Base-by-base conservation (phyloP, 2,329 filamentous ascomycete species). In the Sporothrix pseudoabietina region DNA sequence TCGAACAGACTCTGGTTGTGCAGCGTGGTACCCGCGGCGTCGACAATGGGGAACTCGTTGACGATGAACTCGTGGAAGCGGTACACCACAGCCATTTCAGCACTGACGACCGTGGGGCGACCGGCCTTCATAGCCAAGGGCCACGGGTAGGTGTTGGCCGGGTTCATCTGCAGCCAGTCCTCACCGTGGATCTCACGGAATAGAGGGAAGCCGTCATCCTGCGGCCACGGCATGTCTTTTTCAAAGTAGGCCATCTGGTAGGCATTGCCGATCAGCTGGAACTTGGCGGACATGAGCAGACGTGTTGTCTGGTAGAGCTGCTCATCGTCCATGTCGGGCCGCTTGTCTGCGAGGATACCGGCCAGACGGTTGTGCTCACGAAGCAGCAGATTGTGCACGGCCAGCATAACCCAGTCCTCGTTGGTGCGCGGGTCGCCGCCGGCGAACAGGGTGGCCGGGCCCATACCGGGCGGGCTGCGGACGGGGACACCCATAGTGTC, bases 181-280 rank as follows among this genome's bases (percentile, higher is more conserved):
- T 73, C 55, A 49, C 75, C 75, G 2, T 30, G 68, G 30, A 76
- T 76, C n/a, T 72, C 35, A 2, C 75, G 75, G 63, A 72, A 76
- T 6, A 76, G 69, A 3, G 75, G 70, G 55, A 74, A 76, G 35
- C 75, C 75, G 26, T 76, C 75, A 55, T 75, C 74, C 16, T 47
- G 39, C 3, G 75, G 75, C 75, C 75, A 76, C 39, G 74, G 75
- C 75, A 76, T 76, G 39, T 69, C 63, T 41, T 73, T 73, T 7
- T 71, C 68, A 41, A 73, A 75, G 69, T 76, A 76, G 14, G 75
- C 75, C 75, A 76, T 76, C 71, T 76, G 75, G 72, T 76, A 76
- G 2, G 72, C 61, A 68, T 76, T 76, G 72, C 69, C 75, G 16
- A 76, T 73, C 12, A 76, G 72, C 22, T 71, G 63, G 26, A 75